Base-by-base conservation (phyloP, 2,329 filamentous ascomycete species). In the Arthrocladium fulminans region DNA sequence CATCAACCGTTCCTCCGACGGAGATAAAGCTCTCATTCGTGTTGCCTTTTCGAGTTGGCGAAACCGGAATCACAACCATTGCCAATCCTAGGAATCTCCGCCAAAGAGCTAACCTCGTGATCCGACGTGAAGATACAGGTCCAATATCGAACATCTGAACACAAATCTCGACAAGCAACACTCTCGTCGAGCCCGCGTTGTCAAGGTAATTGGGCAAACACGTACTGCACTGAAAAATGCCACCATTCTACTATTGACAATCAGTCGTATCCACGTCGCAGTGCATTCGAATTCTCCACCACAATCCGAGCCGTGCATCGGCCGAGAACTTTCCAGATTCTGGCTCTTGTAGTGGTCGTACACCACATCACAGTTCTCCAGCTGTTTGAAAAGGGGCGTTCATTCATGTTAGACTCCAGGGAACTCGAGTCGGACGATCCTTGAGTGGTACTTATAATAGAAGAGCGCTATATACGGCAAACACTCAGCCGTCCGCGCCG, bases 391-490 rank as follows among this genome's bases (percentile, higher is more conserved):
- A n/a, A n/a, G n/a, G n/a, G n/a, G n/a, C n/a, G n/a, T n/a, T n/a
- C n/a, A n/a, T n/a, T n/a, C n/a, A n/a, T n/a, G n/a, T n/a, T n/a
- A n/a, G n/a, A n/a, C n/a, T n/a, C n/a, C n/a, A n/a, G n/a, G n/a
- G n/a, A n/a, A n/a, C n/a, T n/a, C n/a, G n/a, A 37, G 27, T 44
- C 54, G 34, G 51, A 30, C 51, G 47, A 45, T 48, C 17, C 17
- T 45, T 35, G 23, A 30, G 37, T n/a, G 44, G 15, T 12, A 42
- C 12, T 34, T 8, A 24, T 27, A 50, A 55, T 34, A 51, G 50
- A 35, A 42, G 51, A 41, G 15, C 27, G 20, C 12, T 17, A 19
- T 5, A 45, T n/a, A 45, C 17, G 5, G 44, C 17, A 45, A 19
- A 8, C 29, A 38, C 12, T 13, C 27, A 13, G 29, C 32, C 22